Base-by-base conservation (phyloP, 2,329 filamentous ascomycete genomes). In the Lecanicillium sp. region DNA sequence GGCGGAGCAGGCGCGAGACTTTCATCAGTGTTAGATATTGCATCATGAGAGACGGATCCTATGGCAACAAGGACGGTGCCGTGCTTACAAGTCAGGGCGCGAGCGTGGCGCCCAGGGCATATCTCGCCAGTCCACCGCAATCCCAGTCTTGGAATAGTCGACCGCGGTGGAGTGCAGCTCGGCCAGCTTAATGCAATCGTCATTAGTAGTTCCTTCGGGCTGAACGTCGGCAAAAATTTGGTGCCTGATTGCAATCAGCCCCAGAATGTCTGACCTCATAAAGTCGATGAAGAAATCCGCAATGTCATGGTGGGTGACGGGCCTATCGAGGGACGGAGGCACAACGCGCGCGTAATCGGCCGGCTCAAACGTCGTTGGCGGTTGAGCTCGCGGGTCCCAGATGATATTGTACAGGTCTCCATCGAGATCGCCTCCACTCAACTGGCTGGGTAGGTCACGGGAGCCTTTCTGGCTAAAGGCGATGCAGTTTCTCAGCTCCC, bases 351-450 rank as follows among this genome's bases (percentile, higher is more conserved):
- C 74, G 55, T 95, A 94, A 52, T 89, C 79, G 0, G 88, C 87
- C 0, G 89, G 78, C 1, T 3, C 0, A 15, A 72, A 79, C 0
- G 65, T 69, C 0, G 12, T n/a, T 7, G 54, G 24, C 0, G 76
- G 72, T 1, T 74, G 62, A 0, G 81, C 70, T 0, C 63, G 59
- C 0, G 64, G 55, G 55, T 94, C 87, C 73, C 79, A 93, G 38
- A 94, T 86, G 42, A 94, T 67, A 53, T 89, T 85, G 63, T 86
- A 95, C 0, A 87, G 67, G 61, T 95, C 90, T 0, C 89, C 89
- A 54, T 93, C 88, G 0, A 95, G 74, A 61, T 95, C 89, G 0
- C 89, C 89, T 1, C 89, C 89, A 44, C 84, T 85, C 0, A 95
- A 70, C 62, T 84, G 77, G 52, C 86, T 91, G 0, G 88, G 87